Base-by-base conservation (phyloP, 805 yeast species). In the Cyberlindnera xylosilytica region DNA sequence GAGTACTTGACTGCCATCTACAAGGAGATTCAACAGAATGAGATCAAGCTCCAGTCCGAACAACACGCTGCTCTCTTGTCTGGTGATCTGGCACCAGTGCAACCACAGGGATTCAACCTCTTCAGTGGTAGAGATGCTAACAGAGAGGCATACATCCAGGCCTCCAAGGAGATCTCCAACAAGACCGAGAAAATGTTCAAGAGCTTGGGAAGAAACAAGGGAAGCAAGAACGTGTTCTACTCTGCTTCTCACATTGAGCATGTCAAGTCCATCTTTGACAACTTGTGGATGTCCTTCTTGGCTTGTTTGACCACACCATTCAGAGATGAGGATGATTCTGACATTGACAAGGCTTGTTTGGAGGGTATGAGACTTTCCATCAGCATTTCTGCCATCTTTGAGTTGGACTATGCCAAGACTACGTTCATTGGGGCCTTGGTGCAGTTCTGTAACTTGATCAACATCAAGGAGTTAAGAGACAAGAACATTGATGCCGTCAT, bases 221-320 rank as follows among this genome's bases (percentile, higher is more conserved):
- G 44, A 13, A 52, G 68, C 64, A 39, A 73, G 70, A 65, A 70
- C 23, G 72, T 78, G 1, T 90, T 81, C 58, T 87, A 87, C 62
- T 78, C 82, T 16, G 97, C 97, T 0, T 78, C 89, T 2, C 91
- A 86, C 56, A 78, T 86, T 13, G 95, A 88, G 53, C 97, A 91
- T 60, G 96, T 91, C 13, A 83, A 78, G 59, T 90, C 97, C 1
- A 87, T 95, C 58, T 91, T 93, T 65, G 97, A 91, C 55, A 87
- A 87, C 15, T 68, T 86, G 34, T 93, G 99, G 99, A 90, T 95
- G 97, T 88, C 97, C 0, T 78, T 93, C 36, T 72, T 93, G 51
- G 98, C 98, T 6, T 97, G 95, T 1, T 71, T 93, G 38, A 89
- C 97, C 0, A 91, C 95, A 3, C 95, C 97, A 6, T 89, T 90